Evolutionary conservation across 2,329 filamentous ascomycete genomes (phyloP), one percentile per base, ranked within the genome.

Genomic region (Didymella lethalis): DNA sequence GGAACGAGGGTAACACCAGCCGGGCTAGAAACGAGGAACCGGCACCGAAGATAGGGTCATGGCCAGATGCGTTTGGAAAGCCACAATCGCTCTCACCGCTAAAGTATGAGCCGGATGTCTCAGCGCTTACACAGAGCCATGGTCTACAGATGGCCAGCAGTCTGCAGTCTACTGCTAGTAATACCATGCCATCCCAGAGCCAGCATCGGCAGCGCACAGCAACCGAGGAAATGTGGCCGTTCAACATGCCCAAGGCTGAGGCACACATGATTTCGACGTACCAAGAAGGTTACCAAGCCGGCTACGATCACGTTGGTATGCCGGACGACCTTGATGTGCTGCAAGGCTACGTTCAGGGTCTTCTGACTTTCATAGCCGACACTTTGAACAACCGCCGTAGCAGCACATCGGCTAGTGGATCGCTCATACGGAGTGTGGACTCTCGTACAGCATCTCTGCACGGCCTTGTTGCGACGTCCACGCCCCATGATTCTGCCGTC

Each of bases 231-330:
- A 66, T 62, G 11, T 75, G 69, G 70, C 60, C 62, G 0, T 64
- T 68, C 43, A 50, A 64, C 12, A 56, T 61, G 20, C 54, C 59
- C 2, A 71, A 69, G 43, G 57, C 63, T 10, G 58, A 66, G 3
- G 49, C 53, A 14, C 66, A 74, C 48, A 60, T 69, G 12, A 69
- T 71, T 16, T 69, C 68, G 10, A 77, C 73, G n/a, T 77, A 74
- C 34, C 75, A 77, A 53, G 74, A 77, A 52, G 75, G 74, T 1
- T 77, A 71, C n/a, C 75, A 77, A 54, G 73, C 74, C 18, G 75
- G 75, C 12, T 71, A 73, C n/a, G 67, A 73, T 38, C 75, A 75
- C 44, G 54, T 72, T 38, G 73, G 72, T 14, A 69, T 77, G 53
- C 70, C 74, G 10, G 68, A 71, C 44, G 68, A 58, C 34, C 60